Evolutionary conservation across 2,329 filamentous ascomycete genomes (phyloP), one percentile per base, ranked within the genome.

Genomic region (Sporothrix humicola): DNA sequence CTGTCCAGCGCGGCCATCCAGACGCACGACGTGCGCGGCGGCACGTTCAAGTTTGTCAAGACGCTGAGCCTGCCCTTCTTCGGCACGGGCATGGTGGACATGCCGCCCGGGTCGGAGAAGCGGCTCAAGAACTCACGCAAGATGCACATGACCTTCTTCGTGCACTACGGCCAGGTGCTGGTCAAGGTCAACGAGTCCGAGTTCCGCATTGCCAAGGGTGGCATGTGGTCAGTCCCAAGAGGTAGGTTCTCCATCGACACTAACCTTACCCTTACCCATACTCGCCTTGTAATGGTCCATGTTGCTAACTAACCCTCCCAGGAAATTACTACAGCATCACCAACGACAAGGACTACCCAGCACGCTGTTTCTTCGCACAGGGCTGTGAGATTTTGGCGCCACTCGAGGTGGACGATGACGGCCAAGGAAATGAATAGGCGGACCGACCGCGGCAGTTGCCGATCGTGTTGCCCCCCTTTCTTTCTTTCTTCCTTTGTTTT

Each of bases 111-210:
- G 1, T 90, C 93, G 46, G 89, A 92, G 79, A 99, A 99, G 85
- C 90, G 91, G 77, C 89, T 91, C 68, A 98, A 98, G 86, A 98
- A 98, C 82, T 92, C 93, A 50, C 88, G 95, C 76, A 95, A 93
- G 84, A 98, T 98, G 93, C 94, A 98, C 80, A 96, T 99, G 92
- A 91, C 93, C 0, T 98, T 98, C 82, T 98, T 97, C 78, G 92
- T 99, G 44, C 91, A 94, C 77, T 88, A 89, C 61, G 96, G 96
- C 26, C 90, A 92, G 76, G 94, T 98, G 23, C 86, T 90, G 76
- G 95, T 97, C 23, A 92, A 90, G 42, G 88, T 97, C 66, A 90
- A 92, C 76, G 89, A 92, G 76, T 92, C 88, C 31, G 85, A 87
- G 75, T 98, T 99, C 80, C 90, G 92, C 73, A 94, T 97, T 76